Base-by-base conservation (phyloP, 345 rosid genomes). In the Atalantia buxifolia region DNA sequence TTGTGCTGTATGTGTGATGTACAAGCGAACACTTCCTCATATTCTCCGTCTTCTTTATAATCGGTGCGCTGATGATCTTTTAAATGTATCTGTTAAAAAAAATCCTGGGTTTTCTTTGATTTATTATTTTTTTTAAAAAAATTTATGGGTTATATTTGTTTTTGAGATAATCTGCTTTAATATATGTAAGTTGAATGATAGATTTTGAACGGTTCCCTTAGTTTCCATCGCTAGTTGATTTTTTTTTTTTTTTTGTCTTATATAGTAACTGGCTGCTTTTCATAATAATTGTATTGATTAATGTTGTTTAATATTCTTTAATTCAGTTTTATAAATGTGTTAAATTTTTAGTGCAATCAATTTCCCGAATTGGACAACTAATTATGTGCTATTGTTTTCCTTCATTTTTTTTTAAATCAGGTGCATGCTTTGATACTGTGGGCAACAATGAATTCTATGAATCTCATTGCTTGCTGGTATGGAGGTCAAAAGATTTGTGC, bases 381-480 rank as follows among this genome's bases (percentile, higher is more conserved):
- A 76, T 81, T 21, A 31, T 61, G 75, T 22, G 53, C 28, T 76
- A 16, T 53, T 50, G 14, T 45, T 64, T 27, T 69, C 7, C 10
- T 12, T 21, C 16, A 14, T 7, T 25, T 22, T 33, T 24, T 56
- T 60, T 2, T 67, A 1, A 38, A 45, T 45, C 76, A 87, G 92
- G 92, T 85, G 76, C 77, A 71, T 66, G 68, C 79, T 65, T 75
- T 81, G 69, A 71, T 72, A 48, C 74, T 71, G 81, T 81, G 80
- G 69, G 82, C 83, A 80, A 87, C 78, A 63, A 89, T 92, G 94
- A 85, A 78, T 76, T 81, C 81, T 63, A 65, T 80, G 71, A 79
- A 81, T 59, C 79, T 79, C 82, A 63, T 83, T 75, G 82, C 87
- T 81, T 81, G 79, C 80, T 86, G 88, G 86, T 84, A 62, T 78